Evolutionary conservation across 257 asterid species (phyloP).

Genomic region (Solanum ossicruentum): DNA sequence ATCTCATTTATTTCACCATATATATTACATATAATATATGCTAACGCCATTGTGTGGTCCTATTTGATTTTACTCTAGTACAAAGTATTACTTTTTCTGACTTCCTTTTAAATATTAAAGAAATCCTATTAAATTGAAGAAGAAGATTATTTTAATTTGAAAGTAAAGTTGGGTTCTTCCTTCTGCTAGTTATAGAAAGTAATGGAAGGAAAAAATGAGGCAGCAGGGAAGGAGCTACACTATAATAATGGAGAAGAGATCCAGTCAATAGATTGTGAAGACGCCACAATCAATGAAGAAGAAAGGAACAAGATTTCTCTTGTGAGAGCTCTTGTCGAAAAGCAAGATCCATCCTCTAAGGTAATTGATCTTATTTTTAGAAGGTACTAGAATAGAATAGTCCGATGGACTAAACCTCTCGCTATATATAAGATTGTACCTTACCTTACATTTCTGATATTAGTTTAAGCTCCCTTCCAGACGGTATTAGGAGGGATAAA

Average conservation of each 20-base stretch:
- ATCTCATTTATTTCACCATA: no score
- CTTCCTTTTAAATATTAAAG: not conserved
- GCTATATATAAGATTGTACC: no score
- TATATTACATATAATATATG: no score
- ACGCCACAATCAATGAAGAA: constrained; percentile 2
- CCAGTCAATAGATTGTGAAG: not conserved
- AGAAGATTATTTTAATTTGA: not conserved
- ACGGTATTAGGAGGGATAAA: not conserved
- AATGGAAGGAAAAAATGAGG: not conserved
- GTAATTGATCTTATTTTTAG: constrained; percentile 6
- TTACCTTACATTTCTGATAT: no score
- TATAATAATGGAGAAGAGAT: not conserved
- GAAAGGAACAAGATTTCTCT: constrained; percentile 22
- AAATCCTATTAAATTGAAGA: not conserved
- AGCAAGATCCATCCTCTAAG: constrained; percentile 54
- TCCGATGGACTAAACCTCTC: no score
- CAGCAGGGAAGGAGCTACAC: not conserved
- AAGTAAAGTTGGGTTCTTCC: not conserved
- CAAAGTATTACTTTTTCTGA: not conserved
- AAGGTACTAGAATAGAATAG: no score
- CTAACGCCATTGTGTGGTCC: not conserved
- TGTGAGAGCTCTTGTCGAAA: constrained; percentile 34
- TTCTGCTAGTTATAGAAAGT: not conserved
- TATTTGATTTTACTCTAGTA: not conserved
- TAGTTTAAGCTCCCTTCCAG: no score